Evolutionary conservation across 139 green algal genomes (phyloP).

Genomic region (Chlorella ohadii): DNA sequence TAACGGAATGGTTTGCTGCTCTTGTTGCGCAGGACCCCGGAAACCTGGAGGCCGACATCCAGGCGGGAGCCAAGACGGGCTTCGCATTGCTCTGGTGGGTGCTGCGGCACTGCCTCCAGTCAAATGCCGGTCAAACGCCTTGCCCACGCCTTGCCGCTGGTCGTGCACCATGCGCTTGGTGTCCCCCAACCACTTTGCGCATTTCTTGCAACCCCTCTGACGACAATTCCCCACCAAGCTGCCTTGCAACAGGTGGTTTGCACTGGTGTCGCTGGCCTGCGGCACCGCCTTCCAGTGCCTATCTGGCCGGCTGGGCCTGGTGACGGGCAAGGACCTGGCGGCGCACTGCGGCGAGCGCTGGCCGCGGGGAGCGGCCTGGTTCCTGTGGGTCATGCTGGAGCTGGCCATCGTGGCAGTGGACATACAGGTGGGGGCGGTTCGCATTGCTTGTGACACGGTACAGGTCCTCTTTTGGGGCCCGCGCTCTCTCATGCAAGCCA

Average conservation of each 20-base stretch:
- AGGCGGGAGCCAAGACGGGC: conserved; percentile 39
- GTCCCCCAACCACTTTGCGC: no score
- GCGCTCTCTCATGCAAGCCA: no score
- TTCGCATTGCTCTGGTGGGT: conserved; percentile 41
- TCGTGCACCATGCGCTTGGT: no score
- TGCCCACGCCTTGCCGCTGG: no score
- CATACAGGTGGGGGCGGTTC: conserved; percentile 38
- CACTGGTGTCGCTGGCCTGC: conserved; percentile 17
- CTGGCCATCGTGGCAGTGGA: conserved; percentile 80
- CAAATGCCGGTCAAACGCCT: no score
- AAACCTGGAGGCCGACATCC: conserved; percentile 48
- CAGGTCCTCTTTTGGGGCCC: no score
- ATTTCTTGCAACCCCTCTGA: no score
- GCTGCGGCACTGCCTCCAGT: no score
- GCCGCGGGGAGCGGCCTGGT: conserved; percentile 21
- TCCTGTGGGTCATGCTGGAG: conserved; percentile 85
- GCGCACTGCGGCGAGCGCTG: conserved; percentile 45
- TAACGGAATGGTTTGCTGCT: not conserved
- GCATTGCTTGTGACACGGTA: no score
- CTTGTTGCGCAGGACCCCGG: conserved; percentile 20
- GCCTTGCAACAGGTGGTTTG: conserved; percentile 14
- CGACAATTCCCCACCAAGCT: no score
- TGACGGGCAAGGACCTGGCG: conserved; percentile 35
- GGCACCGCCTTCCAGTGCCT: conserved; percentile 42
- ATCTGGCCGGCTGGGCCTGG: conserved; percentile 33